A percentile compares a stretch with the other conserved stretches of the same genome.
These are phyloP conservation scores for Pezicula radicicola DNA, from an alignment of 2,329 filamentous ascomycete species.

Conservation along the genomic window DNA sequence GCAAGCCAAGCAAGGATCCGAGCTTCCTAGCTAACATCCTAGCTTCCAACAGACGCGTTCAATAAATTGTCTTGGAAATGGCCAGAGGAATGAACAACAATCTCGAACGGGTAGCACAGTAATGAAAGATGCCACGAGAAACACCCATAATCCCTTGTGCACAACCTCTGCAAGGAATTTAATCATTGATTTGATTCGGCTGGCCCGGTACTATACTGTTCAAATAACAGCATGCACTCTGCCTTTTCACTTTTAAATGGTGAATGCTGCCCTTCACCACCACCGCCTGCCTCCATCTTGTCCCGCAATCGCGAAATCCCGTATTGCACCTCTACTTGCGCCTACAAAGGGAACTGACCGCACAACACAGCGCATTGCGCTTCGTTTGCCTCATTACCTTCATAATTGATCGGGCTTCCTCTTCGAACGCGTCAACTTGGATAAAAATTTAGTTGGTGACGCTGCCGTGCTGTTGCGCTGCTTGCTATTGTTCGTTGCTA, in stretches of 20 bases:
- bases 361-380: not conserved
- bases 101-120: not conserved
- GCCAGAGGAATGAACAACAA: conserved; percentile 2
- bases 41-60: not conserved
- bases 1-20: too few relatives aligned
- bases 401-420: not conserved
- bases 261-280: not conserved
- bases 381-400: not conserved
- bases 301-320: not conserved
- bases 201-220: not conserved
- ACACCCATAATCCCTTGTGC: not conserved
- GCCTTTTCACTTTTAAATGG: not conserved
- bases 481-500: conserved; percentile 6
- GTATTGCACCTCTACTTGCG: not conserved
- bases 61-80: not conserved
- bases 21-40: not conserved
- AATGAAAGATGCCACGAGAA: not conserved
- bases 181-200: not conserved
- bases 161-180: not conserved
- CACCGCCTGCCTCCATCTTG: not conserved
- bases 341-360: not conserved
- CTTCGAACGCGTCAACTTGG: not conserved
- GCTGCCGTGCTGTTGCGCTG: not conserved
- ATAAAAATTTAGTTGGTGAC: not conserved
- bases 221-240: not conserved